Evolutionary conservation across 2,329 filamentous ascomycete species (phyloP).

Genomic region (Cladophialophora psammophila): DNA sequence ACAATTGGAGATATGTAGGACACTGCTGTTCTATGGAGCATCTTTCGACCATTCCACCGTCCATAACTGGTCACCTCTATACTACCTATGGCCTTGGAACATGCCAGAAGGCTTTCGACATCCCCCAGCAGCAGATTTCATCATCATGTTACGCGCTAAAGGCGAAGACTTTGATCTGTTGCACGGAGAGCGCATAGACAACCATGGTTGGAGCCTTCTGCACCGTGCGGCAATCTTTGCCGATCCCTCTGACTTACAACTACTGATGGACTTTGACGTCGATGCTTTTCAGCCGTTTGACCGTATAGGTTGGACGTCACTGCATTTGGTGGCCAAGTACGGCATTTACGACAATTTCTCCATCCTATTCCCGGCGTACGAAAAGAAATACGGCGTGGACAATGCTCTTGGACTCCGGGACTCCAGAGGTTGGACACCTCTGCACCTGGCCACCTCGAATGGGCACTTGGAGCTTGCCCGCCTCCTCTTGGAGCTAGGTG

Average conservation of each 20-base stretch:
- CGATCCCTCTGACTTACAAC: slow-evolving; percentile 9
- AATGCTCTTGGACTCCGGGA: slow-evolving; percentile 6
- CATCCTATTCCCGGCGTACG: slow-evolving; percentile 12
- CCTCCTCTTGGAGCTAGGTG: slow-evolving; percentile 10
- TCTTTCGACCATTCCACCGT: slow-evolving; percentile 2
- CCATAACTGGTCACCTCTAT: slow-evolving; percentile 16
- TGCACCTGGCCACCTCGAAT: slow-evolving; percentile 19
- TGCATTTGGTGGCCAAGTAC: slow-evolving; percentile 17
- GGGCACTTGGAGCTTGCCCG: slow-evolving; percentile 19
- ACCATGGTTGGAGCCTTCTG: slow-evolving; percentile 17
- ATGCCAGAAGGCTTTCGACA: background rate
- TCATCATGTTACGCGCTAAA: slow-evolving; percentile 10
- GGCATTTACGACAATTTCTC: slow-evolving; percentile 10
- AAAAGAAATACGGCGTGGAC: background rate
- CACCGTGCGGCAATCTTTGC: slow-evolving; percentile 24
- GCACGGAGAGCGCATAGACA: slow-evolving; percentile 9
- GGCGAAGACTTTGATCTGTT: slow-evolving; percentile 1
- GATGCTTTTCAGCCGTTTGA: slow-evolving; percentile 6
- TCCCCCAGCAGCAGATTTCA: slow-evolving; percentile 4
- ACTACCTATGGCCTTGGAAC: slow-evolving; percentile 16
- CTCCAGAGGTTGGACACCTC: slow-evolving; percentile 16
- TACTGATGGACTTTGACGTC: slow-evolving; percentile 18
- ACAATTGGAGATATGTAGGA: slow-evolving; percentile 12
- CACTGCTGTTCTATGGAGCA: slow-evolving; percentile 9
- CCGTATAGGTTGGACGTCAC: background rate